Evolutionary conservation across 1,284 basidiomycete genomes (phyloP).

Genomic region (Ceratobasidium sp.): DNA sequence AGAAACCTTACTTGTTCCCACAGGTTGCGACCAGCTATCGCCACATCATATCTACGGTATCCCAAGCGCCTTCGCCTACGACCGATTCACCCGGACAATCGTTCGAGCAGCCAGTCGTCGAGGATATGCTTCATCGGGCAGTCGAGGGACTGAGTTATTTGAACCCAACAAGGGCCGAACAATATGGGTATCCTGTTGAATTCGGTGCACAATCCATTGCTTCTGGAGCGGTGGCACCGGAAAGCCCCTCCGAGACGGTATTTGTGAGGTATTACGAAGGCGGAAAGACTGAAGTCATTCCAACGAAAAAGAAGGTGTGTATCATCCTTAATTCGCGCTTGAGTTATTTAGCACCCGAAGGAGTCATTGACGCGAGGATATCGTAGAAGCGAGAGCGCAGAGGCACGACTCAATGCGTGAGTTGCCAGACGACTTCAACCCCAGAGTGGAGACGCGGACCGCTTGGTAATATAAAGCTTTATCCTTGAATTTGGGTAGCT

Average conservation of each 20-base stretch:
- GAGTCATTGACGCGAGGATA: slow-evolving; percentile 27
- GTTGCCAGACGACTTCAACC: slow-evolving; percentile 79
- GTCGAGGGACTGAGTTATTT: slow-evolving; percentile 25
- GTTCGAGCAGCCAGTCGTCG: slow-evolving; percentile 29
- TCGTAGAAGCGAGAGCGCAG: slow-evolving; percentile 38
- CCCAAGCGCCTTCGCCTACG: slow-evolving; percentile 27
- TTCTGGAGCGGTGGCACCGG: slow-evolving; percentile 15
- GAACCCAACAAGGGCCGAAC: slow-evolving; percentile 33
- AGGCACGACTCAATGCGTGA: slow-evolving; percentile 67
- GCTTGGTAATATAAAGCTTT: slow-evolving; percentile 63
- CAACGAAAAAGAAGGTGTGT: slow-evolving; percentile 35
- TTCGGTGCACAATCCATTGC: neutral
- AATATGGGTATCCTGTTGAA: slow-evolving; percentile 15
- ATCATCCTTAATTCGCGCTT: slow-evolving; percentile 10
- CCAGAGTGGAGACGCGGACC: slow-evolving; percentile 82
- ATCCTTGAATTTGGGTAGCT: slow-evolving; percentile 42
- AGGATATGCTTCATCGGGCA: slow-evolving; percentile 37
- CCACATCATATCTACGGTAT: slow-evolving; percentile 36
- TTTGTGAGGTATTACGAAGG: slow-evolving; percentile 37
- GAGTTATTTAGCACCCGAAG: slow-evolving; percentile 12
- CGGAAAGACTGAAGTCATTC: slow-evolving; percentile 16
- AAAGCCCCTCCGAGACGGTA: slow-evolving; percentile 15
- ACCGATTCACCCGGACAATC: slow-evolving; percentile 22
- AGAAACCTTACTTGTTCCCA: neutral
- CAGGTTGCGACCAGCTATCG: slow-evolving; percentile 31